A percentile compares a stretch with the other conserved stretches of the same genome.
These are phyloP conservation scores for Sporisorium graminicola DNA, from an alignment of 1,284 basidiomycete species.

Conservation along the genomic window DNA sequence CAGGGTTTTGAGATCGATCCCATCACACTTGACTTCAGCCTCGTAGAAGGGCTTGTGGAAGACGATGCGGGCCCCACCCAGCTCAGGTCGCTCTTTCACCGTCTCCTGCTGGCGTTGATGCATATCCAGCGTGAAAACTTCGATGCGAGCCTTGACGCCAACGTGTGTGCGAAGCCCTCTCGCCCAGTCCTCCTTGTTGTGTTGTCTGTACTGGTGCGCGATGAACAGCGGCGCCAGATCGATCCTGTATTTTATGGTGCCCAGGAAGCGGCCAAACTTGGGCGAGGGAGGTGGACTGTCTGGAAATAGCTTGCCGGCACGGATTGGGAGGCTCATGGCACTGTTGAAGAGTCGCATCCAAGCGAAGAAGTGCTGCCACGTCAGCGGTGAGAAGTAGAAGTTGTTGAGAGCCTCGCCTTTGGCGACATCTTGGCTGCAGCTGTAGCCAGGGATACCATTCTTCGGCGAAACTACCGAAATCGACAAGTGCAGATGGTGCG, in stretches of 20 bases:
- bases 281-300: constrained; percentile 80
- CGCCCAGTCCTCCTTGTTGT: constrained; percentile 80
- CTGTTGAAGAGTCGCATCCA: constrained; percentile 91
- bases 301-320: constrained; percentile 86
- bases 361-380: constrained; percentile 89
- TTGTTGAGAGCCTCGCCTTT: constrained; percentile 73
- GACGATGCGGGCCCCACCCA: constrained; percentile 70
- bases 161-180: constrained; percentile 83
- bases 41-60: constrained; percentile 89
- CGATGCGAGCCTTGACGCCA: constrained; percentile 84
- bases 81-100: constrained; percentile 69
- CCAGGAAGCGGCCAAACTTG: constrained; percentile 89
- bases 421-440: constrained; percentile 19
- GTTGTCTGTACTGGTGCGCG: constrained; percentile 88
- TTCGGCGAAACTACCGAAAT: constrained; percentile 80
- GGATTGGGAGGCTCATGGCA: constrained; percentile 83
- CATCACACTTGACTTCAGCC: constrained; percentile 85
- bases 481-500: constrained; percentile 93
- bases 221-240: constrained; percentile 83
- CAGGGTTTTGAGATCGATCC: constrained; percentile 83
- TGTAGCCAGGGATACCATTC: constrained; percentile 61
- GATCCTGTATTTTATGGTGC: constrained; percentile 92
- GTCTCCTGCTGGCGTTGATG: constrained; percentile 91
- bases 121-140: constrained; percentile 86
- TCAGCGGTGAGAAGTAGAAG: constrained; percentile 87